These are phyloP conservation scores for Calonectria fujianensis DNA, from an alignment of 2,329 filamentous ascomycete species.

Conservation along the genomic window DNA sequence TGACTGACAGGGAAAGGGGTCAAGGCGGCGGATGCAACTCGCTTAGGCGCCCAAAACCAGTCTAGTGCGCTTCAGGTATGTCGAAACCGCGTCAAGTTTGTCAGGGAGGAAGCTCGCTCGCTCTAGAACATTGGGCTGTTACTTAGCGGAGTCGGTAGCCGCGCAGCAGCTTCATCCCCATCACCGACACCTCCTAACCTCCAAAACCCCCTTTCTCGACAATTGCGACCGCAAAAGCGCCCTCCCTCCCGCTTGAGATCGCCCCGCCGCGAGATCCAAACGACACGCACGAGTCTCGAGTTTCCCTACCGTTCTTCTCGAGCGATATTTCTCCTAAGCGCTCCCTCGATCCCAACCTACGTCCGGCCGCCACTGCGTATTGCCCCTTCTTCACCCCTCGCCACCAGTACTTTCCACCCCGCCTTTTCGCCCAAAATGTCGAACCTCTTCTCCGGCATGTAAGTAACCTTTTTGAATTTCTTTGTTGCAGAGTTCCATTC, in stretches of 20 bases:
- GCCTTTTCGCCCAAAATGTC: constrained; percentile 67
- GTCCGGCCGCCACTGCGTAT: constrained; percentile 27
- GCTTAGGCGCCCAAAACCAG: constrained; percentile 43
- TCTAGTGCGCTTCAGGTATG: constrained; percentile 54
- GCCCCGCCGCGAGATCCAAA: constrained; percentile 9
- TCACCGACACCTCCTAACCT: constrained; percentile 48
- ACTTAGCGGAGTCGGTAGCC: constrained; percentile 48
- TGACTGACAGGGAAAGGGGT: constrained; percentile 36
- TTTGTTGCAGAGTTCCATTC: constrained; percentile 14
- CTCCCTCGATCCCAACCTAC: constrained; percentile 23
- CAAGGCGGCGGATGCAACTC: constrained; percentile 45
- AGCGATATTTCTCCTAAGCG: constrained; percentile 11
- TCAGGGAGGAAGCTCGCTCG: constrained; percentile 33
- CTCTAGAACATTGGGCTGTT: constrained; percentile 43
- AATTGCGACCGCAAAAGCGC: constrained; percentile 35
- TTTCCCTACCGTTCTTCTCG: constrained; percentile 8
- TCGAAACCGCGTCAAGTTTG: constrained; percentile 46
- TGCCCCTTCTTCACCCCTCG: constrained; percentile 43
- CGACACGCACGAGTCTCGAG: constrained; percentile 17
- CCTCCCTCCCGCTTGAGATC: constrained; percentile 45
- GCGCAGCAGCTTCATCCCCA: constrained; percentile 48
- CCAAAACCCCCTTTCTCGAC: constrained; percentile 56
- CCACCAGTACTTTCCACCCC: constrained; percentile 47
- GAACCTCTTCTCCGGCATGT: constrained; percentile 78
- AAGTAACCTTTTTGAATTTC: constrained; percentile 61